phyloP scores from a whole-genome alignment of 1,284 basidiomycete genomes.

The Boletus sp. region DNA sequence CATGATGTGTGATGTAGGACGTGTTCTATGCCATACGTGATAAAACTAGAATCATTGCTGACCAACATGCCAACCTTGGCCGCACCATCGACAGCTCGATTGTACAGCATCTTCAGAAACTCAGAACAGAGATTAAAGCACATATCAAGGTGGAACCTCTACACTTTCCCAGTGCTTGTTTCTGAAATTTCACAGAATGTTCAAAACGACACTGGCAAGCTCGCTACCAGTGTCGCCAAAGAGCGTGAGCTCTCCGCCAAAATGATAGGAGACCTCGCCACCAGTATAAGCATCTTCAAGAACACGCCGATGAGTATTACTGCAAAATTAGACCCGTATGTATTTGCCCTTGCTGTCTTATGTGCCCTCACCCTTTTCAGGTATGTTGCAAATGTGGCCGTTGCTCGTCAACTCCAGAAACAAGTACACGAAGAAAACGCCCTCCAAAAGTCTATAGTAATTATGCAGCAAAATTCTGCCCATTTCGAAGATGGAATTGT shows the following conservation, averaged over 20 bases:
- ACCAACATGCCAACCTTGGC: slow-evolving; percentile 95
- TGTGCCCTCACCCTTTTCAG: slow-evolving; percentile 30
- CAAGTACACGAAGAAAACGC: slow-evolving; percentile 98
- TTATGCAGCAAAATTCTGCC: slow-evolving; percentile 98
- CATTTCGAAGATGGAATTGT: slow-evolving; percentile 98
- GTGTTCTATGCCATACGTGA: slow-evolving; percentile 93
- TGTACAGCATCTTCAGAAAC: slow-evolving; percentile 96
- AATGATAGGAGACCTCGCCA: slow-evolving; percentile 85
- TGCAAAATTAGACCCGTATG: slow-evolving; percentile 84
- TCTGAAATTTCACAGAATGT: slow-evolving; percentile 63
- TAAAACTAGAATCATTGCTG: slow-evolving; percentile 92
- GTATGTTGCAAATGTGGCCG: slow-evolving; percentile 75
- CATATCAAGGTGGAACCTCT: slow-evolving; percentile 77
- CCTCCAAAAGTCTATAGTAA: slow-evolving; percentile 97
- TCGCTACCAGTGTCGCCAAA: slow-evolving; percentile 90
- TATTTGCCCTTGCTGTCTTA: slow-evolving; percentile 4
- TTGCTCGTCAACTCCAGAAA: slow-evolving; percentile 86
- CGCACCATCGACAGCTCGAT: slow-evolving; percentile 97
- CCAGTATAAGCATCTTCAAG: slow-evolving; percentile 88
- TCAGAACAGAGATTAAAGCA: slow-evolving; percentile 93
- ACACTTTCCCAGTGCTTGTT: background rate
- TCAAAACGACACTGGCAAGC: slow-evolving; percentile 97
- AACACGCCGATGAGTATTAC: slow-evolving; percentile 92
- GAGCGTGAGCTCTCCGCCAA: slow-evolving; percentile 91
- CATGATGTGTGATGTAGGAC: slow-evolving; percentile 53